Evolutionary conservation across 257 asterid genomes (phyloP).

Genomic region (Phtheirospermum japonicum): DNA sequence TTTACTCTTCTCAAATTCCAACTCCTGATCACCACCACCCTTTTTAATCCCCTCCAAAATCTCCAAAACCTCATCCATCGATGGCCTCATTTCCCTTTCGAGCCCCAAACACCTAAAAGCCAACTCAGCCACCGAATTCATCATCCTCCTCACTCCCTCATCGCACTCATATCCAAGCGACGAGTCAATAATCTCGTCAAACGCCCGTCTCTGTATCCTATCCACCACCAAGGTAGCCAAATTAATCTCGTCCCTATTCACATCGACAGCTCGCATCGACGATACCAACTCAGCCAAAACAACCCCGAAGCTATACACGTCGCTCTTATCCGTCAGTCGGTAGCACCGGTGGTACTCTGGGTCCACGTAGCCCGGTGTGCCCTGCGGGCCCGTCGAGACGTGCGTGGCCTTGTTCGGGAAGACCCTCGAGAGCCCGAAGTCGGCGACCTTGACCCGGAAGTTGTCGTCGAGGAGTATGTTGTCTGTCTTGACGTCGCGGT

Average conservation of each 20-base stretch:
- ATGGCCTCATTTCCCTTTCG: slow-evolving; percentile 72
- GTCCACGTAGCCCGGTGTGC: slow-evolving; percentile 80
- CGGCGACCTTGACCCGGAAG: slow-evolving; percentile 69
- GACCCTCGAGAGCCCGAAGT: slow-evolving; percentile 71
- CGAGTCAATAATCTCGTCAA: slow-evolving; percentile 58
- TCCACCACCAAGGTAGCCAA: slow-evolving; percentile 54
- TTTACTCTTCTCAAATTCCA: slow-evolving; percentile 16
- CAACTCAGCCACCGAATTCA: slow-evolving; percentile 60
- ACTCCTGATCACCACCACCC: slow-evolving; percentile 8
- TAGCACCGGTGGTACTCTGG: slow-evolving; percentile 74
- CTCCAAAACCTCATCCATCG: slow-evolving; percentile 61
- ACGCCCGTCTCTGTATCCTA: slow-evolving; percentile 55
- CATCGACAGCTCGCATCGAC: slow-evolving; percentile 73
- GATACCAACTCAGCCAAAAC: slow-evolving; percentile 71
- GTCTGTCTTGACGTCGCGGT: too few relatives aligned
- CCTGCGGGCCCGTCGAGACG: slow-evolving; percentile 80
- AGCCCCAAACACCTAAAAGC: slow-evolving; percentile 69
- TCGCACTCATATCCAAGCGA: slow-evolving; percentile 51
- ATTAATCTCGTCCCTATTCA: slow-evolving; percentile 67
- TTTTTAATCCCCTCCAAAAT: slow-evolving; percentile 39
- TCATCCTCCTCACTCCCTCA: slow-evolving; percentile 52
- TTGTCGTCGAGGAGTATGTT: slow-evolving; percentile 38
- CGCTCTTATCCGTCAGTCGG: slow-evolving; percentile 66
- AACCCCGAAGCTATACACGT: slow-evolving; percentile 78
- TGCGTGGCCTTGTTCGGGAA: slow-evolving; percentile 62